Evolutionary conservation across 129 eudicot genomes (phyloP), one percentile per base, ranked within the genome.

Genomic region (Gnaphalium uliginosum): DNA sequence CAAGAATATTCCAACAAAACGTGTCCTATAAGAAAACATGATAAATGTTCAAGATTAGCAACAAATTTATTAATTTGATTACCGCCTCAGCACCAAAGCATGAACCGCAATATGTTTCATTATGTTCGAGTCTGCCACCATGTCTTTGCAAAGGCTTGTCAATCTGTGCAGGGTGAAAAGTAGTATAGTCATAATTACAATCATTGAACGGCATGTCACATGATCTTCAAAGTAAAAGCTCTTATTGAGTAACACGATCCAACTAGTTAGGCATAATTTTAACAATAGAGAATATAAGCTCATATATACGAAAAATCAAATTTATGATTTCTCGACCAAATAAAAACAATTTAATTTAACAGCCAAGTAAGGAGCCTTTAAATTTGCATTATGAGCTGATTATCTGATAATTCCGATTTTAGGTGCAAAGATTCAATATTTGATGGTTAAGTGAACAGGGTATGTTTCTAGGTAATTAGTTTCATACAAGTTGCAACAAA

Each of bases 11-110:
- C 66, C 72, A 35, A 65, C 41, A 70, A 41, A 32, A 60, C 8
- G 33, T 56, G 6, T 21, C 30, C 29, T 8, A 22, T 58, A 22
- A 29, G 23, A 27, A 48, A 11, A 51, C 2, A 37, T 18, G 41
- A 61, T 39, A 29, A 46, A 46, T 13, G n/a, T 46, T 46, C 53
- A 14, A 11, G 53, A 46, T 11, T 46, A 5, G 53, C n/a, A 46
- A 46, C 6, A 0, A 46, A 4, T 2, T 46, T 13, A 46, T 13
- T n/a, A 29, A 56, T 18, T n/a, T 71, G 30, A 60, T 60, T 94
- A 90, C 98, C 93, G 70, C 54, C 83, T 94, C 98, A 74, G 98
- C 98, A 78, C 98, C 98, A 85, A 59, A 94, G 83, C 98, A 94
- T 73, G 98, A 94, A 58, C 98, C 98, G 66, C 98, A 94, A 76